Percentiles rank a stretch among this genome's conserved stretches.
Conservation (phyloP, 2,329 filamentous ascomycete species). For the Colletotrichum cereale region DNA sequence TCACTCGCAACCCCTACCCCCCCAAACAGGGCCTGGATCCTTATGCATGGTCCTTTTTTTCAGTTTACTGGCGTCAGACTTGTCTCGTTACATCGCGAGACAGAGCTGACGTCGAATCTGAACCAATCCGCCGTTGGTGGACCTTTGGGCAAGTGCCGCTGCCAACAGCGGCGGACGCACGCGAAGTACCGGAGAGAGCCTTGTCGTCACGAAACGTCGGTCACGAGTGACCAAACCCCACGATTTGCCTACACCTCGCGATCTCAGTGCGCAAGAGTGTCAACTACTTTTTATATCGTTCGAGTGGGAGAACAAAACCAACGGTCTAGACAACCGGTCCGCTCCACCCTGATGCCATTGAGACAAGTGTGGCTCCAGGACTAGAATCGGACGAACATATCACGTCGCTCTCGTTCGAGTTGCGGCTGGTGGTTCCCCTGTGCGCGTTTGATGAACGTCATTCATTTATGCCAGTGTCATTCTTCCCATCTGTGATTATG, state of each 20-base stretch:
- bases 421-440: background rate
- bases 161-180: background rate
- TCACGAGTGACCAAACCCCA: constrained; percentile 53
- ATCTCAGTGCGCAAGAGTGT: constrained; percentile 69
- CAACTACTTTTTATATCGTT: constrained; percentile 66
- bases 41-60: constrained; percentile 27
- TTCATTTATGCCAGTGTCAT: background rate
- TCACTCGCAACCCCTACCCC: background rate
- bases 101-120: background rate
- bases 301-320: constrained; percentile 73
- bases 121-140: background rate
- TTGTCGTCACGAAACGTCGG: background rate
- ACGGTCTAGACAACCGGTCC: constrained; percentile 77
- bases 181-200: background rate
- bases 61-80: constrained; percentile 33
- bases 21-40: background rate
- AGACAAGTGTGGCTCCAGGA: constrained; percentile 69
- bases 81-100: constrained; percentile 35
- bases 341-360: constrained; percentile 74
- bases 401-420: constrained; percentile 3
- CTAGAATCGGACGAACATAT: constrained; percentile 73
- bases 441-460: background rate
- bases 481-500: background rate
- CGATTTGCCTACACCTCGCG: constrained; percentile 73
- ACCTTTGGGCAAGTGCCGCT: constrained; percentile 6